Evolutionary conservation across 176 grass and related monocot species (phyloP).

Genomic region (Pontederia paniculata): DNA sequence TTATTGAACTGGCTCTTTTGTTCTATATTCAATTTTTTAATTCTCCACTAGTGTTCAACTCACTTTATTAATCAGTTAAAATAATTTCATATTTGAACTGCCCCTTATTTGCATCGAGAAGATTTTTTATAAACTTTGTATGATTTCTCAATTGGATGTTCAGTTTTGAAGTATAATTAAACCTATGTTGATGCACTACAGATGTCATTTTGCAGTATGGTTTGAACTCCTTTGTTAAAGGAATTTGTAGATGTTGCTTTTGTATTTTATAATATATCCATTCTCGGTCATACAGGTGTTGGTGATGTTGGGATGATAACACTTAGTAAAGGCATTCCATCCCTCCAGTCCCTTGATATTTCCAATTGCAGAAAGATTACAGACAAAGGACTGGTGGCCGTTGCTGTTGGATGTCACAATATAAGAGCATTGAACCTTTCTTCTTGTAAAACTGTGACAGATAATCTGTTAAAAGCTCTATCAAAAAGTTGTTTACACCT

Average conservation of each 20-base stretch:
- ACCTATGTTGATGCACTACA: background rate
- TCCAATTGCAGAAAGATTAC: conserved; percentile 79
- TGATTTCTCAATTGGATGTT: too few relatives aligned
- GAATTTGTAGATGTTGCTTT: background rate
- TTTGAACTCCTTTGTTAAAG: background rate
- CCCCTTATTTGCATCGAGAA: too few relatives aligned
- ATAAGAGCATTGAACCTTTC: conserved; percentile 41
- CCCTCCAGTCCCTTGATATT: conserved; percentile 56
- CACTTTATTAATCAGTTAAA: too few relatives aligned
- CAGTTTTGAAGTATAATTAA: background rate
- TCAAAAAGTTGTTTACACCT: conserved; percentile 52
- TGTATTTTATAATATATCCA: background rate
- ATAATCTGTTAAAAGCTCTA: conserved; percentile 48
- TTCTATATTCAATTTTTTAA: too few relatives aligned
- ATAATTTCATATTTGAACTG: too few relatives aligned
- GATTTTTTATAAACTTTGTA: too few relatives aligned
- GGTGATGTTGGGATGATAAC: conserved; percentile 55
- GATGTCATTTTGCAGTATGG: too few relatives aligned
- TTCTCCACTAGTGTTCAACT: too few relatives aligned
- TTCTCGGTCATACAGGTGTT: conserved; percentile 32
- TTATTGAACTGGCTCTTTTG: too few relatives aligned
- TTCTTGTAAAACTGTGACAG: conserved; percentile 58
- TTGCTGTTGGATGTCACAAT: conserved; percentile 45
- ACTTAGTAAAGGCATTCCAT: conserved; percentile 40
- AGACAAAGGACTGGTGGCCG: conserved; percentile 47